phyloP scores from a whole-genome alignment of 352 stramenopile genomes.

The Globisporangium apiculatum region DNA sequence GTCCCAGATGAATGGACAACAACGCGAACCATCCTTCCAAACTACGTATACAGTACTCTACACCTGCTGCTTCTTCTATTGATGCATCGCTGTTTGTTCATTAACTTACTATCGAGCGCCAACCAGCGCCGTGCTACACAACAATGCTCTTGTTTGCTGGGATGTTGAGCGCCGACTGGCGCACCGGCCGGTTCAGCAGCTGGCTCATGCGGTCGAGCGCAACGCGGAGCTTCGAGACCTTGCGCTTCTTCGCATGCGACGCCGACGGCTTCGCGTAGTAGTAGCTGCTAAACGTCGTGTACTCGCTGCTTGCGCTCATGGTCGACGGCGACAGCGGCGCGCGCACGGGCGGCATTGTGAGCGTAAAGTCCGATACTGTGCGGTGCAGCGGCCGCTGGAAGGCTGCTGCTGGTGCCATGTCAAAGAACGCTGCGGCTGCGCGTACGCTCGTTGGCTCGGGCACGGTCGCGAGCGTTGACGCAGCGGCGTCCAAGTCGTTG shows the following conservation, averaged over 20 bases:
- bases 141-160: constrained; percentile 60
- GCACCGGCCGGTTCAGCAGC: constrained; percentile 65
- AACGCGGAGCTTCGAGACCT: constrained; percentile 59
- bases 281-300: constrained; percentile 25
- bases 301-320: constrained; percentile 17
- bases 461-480: constrained; percentile 12
- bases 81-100: background rate
- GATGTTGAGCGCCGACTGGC: constrained; percentile 62
- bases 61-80: background rate
- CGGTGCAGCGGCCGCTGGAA: constrained; percentile 4
- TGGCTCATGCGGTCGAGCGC: constrained; percentile 63
- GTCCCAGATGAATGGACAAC: too few species aligned
- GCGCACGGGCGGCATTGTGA: constrained; percentile 2
- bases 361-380: constrained; percentile 9
- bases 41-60: too few species aligned
- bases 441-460: constrained; percentile 6
- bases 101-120: background rate
- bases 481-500: constrained; percentile 21
- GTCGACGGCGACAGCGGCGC: constrained; percentile 10
- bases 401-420: background rate
- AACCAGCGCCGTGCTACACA: constrained; percentile 21
- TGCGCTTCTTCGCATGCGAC: constrained; percentile 41
- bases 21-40: too few species aligned
- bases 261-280: constrained; percentile 11
- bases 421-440: constrained; percentile 1